A percentile compares a stretch with the other conserved stretches of the same genome.
phyloP scores from a whole-genome alignment of 208 protist species.

The Vickermania ingenoplastis region DNA sequence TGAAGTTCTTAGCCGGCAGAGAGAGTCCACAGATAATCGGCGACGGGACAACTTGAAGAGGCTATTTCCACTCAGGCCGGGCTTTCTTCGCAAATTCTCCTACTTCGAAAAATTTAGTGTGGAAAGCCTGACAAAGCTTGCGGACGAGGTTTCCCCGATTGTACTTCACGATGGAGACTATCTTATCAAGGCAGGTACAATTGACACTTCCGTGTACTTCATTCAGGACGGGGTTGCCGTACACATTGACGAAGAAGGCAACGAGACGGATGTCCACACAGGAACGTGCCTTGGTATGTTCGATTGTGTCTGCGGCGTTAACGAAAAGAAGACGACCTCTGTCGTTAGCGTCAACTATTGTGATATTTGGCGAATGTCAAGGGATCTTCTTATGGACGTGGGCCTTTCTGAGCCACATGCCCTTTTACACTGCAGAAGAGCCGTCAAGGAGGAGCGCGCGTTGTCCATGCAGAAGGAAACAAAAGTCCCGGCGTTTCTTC shows the following conservation, averaged over 20 bases:
- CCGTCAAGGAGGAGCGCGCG: constrained; percentile 52
- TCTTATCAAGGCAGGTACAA: constrained; percentile 42
- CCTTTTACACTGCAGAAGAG: constrained; percentile 64
- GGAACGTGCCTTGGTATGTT: constrained; percentile 83
- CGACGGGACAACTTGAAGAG: constrained; percentile 70
- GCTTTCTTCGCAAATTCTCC: constrained; percentile 63
- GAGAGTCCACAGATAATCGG: constrained; percentile 76
- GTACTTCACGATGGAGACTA: constrained; percentile 76
- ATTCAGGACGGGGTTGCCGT: constrained; percentile 71
- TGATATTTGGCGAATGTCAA: constrained; percentile 71
- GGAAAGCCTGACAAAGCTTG: constrained; percentile 36
- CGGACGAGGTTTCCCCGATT: constrained; percentile 63
- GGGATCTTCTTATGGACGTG: constrained; percentile 70
- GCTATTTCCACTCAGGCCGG: constrained; percentile 69
- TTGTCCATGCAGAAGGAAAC: constrained; percentile 33
- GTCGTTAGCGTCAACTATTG: constrained; percentile 82
- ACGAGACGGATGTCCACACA: constrained; percentile 21
- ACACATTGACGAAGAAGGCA: constrained; percentile 25
- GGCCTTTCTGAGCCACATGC: constrained; percentile 79
- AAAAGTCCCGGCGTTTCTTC: constrained; percentile 18
- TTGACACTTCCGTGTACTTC: constrained; percentile 79
- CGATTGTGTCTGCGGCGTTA: constrained; percentile 77
- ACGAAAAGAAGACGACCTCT: constrained; percentile 60
- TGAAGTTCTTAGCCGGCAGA: constrained; percentile 67
- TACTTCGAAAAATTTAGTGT: constrained; percentile 76